These are phyloP conservation scores for Ramaria sp. DNA, from an alignment of 768 basidiomycete species.

Conservation along the genomic window DNA sequence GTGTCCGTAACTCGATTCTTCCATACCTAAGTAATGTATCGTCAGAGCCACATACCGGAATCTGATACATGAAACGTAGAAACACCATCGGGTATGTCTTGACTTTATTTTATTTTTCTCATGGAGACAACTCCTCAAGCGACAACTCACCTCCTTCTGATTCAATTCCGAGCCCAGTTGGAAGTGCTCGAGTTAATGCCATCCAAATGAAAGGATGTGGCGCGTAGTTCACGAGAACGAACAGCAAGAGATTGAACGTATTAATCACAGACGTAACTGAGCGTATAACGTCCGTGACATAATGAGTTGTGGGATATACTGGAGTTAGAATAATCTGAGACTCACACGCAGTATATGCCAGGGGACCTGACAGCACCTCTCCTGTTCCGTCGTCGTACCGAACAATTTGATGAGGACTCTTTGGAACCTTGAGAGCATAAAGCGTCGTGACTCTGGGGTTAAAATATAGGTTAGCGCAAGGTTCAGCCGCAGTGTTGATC, in stretches of 20 bases:
- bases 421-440: constrained; percentile 65
- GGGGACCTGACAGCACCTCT: constrained; percentile 69
- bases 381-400: constrained; percentile 83
- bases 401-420: constrained; percentile 48
- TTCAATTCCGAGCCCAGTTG: constrained; percentile 79
- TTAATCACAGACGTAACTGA: constrained; percentile 50
- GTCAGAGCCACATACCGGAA: too few relatives aligned
- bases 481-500: background rate
- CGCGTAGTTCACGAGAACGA: constrained; percentile 64
- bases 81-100: constrained; percentile 59
- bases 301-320: too few relatives aligned
- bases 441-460: constrained; percentile 74
- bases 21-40: constrained; percentile 47
- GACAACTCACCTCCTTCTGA: constrained; percentile 63
- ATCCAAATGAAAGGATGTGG: constrained; percentile 91
- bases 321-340: constrained; percentile 14
- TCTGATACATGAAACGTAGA: background rate
- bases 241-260: constrained; percentile 85
- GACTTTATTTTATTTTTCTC: constrained; percentile 63
- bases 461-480: background rate
- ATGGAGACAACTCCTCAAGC: constrained; percentile 57
- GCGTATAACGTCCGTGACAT: background rate
- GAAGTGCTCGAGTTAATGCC: constrained; percentile 57
- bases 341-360: constrained; percentile 80
- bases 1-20: constrained; percentile 81